These are phyloP conservation scores for Testicularia cyperi DNA, from an alignment of 1,284 basidiomycete species.

Conservation along the genomic window DNA sequence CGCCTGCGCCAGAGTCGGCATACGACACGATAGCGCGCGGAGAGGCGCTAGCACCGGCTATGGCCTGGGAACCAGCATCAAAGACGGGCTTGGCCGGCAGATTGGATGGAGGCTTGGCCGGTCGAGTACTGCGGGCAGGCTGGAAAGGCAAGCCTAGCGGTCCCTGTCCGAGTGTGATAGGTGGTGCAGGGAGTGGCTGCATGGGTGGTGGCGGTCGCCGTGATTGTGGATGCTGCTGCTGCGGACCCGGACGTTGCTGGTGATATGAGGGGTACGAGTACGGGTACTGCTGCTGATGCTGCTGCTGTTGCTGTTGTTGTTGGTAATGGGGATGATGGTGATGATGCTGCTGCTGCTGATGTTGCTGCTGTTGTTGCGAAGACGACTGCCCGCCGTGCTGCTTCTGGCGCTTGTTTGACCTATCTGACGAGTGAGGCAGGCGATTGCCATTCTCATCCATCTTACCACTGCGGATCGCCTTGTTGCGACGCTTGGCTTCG, in stretches of 20 bases:
- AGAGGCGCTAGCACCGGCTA: neutral
- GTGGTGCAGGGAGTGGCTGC: too few species aligned
- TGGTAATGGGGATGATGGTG: slow-evolving; percentile 1
- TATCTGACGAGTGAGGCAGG: slow-evolving; percentile 2
- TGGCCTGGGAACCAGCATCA: slow-evolving; percentile 1
- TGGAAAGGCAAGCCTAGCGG: too few species aligned
- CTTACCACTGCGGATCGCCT: slow-evolving; percentile 40
- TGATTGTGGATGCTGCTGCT: too few species aligned
- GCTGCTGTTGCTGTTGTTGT: neutral
- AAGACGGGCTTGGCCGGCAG: slow-evolving; percentile 26
- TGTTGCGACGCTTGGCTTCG: slow-evolving; percentile 65
- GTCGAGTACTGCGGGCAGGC: slow-evolving; percentile 2
- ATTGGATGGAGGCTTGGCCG: slow-evolving; percentile 13
- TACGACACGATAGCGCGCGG: neutral
- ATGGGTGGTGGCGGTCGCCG: too few species aligned
- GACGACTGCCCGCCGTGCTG: slow-evolving; percentile 3
- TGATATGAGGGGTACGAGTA: too few species aligned
- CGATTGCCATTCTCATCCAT: slow-evolving; percentile 24
- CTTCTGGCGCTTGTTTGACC: slow-evolving; percentile 31
- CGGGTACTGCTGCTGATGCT: too few species aligned
- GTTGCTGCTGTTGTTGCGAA: slow-evolving; percentile 2
- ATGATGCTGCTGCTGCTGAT: neutral
- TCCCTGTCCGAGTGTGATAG: too few species aligned
- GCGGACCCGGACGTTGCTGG: too few species aligned
- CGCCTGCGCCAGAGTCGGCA: neutral